These are phyloP conservation scores for Pseudogymnoascus sp. DNA, from an alignment of 2,329 filamentous ascomycete genomes.

Conservation along the genomic window DNA sequence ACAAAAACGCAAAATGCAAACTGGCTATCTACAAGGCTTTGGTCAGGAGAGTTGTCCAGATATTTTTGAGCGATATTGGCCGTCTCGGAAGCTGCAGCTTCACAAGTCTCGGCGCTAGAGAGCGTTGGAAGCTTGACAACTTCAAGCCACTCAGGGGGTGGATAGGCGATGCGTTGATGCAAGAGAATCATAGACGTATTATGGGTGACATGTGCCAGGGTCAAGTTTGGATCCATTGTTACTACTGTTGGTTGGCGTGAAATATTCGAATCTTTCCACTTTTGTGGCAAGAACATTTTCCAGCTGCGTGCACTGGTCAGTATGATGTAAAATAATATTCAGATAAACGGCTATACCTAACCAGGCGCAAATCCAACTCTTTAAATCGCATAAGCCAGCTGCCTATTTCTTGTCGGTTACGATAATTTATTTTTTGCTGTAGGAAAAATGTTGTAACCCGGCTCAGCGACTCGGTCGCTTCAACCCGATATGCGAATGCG, in stretches of 20 bases:
- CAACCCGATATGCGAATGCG: slow-evolving; percentile 37
- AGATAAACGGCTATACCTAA: slow-evolving; percentile 27
- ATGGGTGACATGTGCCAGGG: slow-evolving; percentile 29
- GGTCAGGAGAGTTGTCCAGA: slow-evolving; percentile 20
- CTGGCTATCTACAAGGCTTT: slow-evolving; percentile 19
- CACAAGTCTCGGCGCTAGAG: slow-evolving; percentile 27
- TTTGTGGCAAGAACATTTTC: slow-evolving; percentile 36
- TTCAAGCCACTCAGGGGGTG: slow-evolving; percentile 18
- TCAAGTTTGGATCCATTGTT: slow-evolving; percentile 30
- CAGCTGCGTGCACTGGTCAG: slow-evolving; percentile 25
- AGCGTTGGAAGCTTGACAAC: slow-evolving; percentile 23
- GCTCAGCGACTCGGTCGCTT: slow-evolving; percentile 38
- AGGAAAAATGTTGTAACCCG: slow-evolving; percentile 37
- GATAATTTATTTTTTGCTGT: slow-evolving; percentile 33
- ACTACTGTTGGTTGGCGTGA: slow-evolving; percentile 21
- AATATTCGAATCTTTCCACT: slow-evolving; percentile 32
- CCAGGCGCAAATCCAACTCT: slow-evolving; percentile 36
- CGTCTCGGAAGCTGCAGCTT: slow-evolving; percentile 26
- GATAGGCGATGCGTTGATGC: slow-evolving; percentile 29
- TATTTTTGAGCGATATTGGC: slow-evolving; percentile 27
- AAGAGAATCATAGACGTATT: slow-evolving; percentile 30
- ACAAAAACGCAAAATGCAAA: slow-evolving; percentile 28
- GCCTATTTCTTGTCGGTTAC: slow-evolving; percentile 31
- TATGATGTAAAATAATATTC: neutral
- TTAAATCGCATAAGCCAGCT: slow-evolving; percentile 39